Percentiles rank a stretch among this genome's conserved stretches.
Evolutionary conservation across 2,329 filamentous ascomycete genomes (phyloP).

Genomic region (Ambrosiella xylebori): DNA sequence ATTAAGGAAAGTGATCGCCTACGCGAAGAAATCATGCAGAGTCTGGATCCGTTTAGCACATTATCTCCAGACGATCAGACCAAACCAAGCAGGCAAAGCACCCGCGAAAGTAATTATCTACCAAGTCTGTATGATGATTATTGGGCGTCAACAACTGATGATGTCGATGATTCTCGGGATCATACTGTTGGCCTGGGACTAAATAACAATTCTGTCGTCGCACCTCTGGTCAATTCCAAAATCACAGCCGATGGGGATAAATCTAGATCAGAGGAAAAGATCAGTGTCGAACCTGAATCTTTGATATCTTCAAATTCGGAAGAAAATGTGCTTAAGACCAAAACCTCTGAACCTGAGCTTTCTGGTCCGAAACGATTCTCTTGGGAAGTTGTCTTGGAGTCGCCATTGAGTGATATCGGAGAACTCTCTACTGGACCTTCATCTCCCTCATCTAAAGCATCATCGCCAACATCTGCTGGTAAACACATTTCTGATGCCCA

Average conservation of each 20-base stretch:
- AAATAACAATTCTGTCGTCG: background rate
- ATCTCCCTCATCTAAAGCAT: background rate
- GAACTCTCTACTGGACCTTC: background rate
- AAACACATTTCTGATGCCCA: too few species aligned
- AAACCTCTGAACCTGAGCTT: background rate
- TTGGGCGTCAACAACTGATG: slow-evolving; percentile 29
- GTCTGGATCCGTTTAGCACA: slow-evolving; percentile 33
- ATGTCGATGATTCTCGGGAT: background rate
- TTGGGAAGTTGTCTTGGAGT: slow-evolving; percentile 6
- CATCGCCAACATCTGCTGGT: background rate
- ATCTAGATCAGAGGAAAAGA: slow-evolving; percentile 5
- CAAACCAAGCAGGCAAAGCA: slow-evolving; percentile 6
- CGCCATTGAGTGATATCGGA: background rate
- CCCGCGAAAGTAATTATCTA: slow-evolving; percentile 43
- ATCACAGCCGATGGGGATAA: background rate
- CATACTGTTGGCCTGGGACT: background rate
- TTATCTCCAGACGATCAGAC: background rate
- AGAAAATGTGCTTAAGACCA: background rate
- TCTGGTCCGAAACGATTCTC: slow-evolving; percentile 7
- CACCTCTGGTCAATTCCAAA: background rate
- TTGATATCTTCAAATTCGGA: background rate
- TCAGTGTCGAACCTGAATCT: slow-evolving; percentile 7
- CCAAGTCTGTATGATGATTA: slow-evolving; percentile 52
- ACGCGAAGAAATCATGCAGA: slow-evolving; percentile 58
- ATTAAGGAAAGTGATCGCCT: slow-evolving; percentile 55